phyloP scores from a whole-genome alignment of 768 basidiomycete genomes.

The Leccinum aurantiacum region DNA sequence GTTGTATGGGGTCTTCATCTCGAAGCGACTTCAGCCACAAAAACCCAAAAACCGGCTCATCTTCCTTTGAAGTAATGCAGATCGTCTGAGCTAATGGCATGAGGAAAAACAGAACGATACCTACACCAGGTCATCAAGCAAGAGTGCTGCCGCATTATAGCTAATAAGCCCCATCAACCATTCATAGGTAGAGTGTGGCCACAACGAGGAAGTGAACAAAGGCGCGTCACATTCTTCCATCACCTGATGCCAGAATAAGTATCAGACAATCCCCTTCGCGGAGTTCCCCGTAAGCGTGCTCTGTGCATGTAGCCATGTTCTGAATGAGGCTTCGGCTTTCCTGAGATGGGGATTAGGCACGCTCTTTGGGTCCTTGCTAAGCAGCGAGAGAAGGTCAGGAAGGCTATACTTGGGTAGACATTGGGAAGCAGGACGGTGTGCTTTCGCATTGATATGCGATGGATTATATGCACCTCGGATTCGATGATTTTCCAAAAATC shows the following conservation, averaged over 20 bases:
- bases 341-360: not conserved
- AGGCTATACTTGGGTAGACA: not conserved
- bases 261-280: not conserved
- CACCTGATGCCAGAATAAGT: no score
- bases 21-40: not conserved
- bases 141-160: not conserved
- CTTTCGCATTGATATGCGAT: not conserved
- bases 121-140: not conserved
- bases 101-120: not conserved
- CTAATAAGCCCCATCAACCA: no score
- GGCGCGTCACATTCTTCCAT: not conserved
- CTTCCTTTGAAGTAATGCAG: not conserved
- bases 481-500: not conserved
- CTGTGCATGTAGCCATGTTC: not conserved
- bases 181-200: not conserved
- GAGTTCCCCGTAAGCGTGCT: not conserved
- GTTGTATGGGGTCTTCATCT: not conserved
- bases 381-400: not conserved
- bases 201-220: not conserved
- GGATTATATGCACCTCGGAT: not conserved
- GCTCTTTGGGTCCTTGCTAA: not conserved
- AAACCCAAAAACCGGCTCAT: not conserved
- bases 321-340: not conserved
- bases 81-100: not conserved
- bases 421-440: not conserved